Conservation (phyloP, 2,329 filamentous ascomycete species). For the Neofusicoccum laricinum region DNA sequence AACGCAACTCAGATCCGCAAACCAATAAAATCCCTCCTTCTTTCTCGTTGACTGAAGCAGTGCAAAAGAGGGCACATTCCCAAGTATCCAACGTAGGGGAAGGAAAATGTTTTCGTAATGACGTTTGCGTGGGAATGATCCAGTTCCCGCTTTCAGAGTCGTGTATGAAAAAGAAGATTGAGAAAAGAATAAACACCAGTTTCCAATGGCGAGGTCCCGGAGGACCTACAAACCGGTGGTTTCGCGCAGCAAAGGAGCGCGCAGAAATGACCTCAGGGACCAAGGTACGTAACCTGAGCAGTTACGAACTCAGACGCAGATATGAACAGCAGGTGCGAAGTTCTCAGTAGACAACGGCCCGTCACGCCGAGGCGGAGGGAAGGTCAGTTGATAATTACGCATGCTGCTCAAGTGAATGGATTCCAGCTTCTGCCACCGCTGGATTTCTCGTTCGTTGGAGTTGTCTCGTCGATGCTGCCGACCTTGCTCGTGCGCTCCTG, state of each 20-base stretch:
- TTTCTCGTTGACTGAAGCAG: not conserved
- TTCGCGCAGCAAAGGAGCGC: conserved; percentile 23
- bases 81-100: not conserved
- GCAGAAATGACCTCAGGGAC: conserved; percentile 31
- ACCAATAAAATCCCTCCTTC: conserved; percentile 30
- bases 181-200: conserved; percentile 36
- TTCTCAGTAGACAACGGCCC: conserved; percentile 32
- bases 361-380: conserved; percentile 36
- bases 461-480: conserved; percentile 43
- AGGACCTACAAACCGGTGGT: conserved; percentile 40
- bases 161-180: conserved; percentile 20
- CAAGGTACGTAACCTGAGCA: conserved; percentile 42
- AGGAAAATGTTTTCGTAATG: not conserved
- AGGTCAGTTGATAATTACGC: conserved; percentile 44
- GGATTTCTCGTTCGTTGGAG: conserved; percentile 34
- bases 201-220: conserved; percentile 31
- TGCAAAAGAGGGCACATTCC: not conserved
- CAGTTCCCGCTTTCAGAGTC: not conserved
- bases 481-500: conserved; percentile 46
- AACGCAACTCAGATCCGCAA: conserved; percentile 31
- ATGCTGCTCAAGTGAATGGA: conserved; percentile 40
- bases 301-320: conserved; percentile 40
- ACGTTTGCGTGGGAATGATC: not conserved
- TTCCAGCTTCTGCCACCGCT: conserved; percentile 23
- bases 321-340: conserved; percentile 8